A percentile compares a stretch with the other conserved stretches of the same genome.
Evolutionary conservation across 2,329 filamentous ascomycete genomes (phyloP).

Genomic region (Talaromyces sp.): DNA sequence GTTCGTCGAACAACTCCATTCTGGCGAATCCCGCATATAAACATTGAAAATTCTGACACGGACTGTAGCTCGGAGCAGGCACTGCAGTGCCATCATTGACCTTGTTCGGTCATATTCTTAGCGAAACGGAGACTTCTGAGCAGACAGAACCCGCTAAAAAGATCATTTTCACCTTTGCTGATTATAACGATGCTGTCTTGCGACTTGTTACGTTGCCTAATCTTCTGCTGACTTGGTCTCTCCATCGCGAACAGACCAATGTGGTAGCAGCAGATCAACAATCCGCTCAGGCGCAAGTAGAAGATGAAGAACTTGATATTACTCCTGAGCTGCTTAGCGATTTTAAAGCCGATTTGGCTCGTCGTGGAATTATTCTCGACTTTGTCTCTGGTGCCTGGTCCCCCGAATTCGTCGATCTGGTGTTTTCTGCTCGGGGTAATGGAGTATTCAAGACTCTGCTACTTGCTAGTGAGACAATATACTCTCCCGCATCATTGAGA

Average conservation of each 20-base stretch:
- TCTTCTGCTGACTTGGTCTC: constrained; percentile 59
- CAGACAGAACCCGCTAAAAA: constrained; percentile 15
- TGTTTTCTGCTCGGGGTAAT: constrained; percentile 36
- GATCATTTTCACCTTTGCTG: constrained; percentile 59
- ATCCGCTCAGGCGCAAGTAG: constrained; percentile 18
- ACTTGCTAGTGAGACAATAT: constrained; percentile 67
- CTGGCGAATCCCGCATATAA: not conserved
- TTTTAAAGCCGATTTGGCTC: constrained; percentile 50
- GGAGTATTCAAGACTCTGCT: constrained; percentile 49
- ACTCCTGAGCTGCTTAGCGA: constrained; percentile 49
- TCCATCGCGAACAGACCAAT: constrained; percentile 16
- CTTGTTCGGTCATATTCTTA: constrained; percentile 56
- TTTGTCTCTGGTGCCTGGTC: constrained; percentile 65
- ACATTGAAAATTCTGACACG: not conserved
- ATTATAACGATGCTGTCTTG: constrained; percentile 64
- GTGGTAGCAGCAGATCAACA: constrained; percentile 3
- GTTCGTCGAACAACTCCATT: constrained; percentile 23
- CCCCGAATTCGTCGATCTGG: constrained; percentile 49
- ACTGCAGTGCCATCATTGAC: constrained; percentile 61
- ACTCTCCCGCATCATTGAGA: constrained; percentile 57
- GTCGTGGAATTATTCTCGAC: constrained; percentile 51
- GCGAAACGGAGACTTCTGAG: constrained; percentile 19
- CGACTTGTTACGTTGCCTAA: constrained; percentile 65
- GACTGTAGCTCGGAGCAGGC: constrained; percentile 62
- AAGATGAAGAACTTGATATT: constrained; percentile 51